phyloP scores from a whole-genome alignment of 1,284 basidiomycete genomes.

The Anthracocystis walkeri region DNA sequence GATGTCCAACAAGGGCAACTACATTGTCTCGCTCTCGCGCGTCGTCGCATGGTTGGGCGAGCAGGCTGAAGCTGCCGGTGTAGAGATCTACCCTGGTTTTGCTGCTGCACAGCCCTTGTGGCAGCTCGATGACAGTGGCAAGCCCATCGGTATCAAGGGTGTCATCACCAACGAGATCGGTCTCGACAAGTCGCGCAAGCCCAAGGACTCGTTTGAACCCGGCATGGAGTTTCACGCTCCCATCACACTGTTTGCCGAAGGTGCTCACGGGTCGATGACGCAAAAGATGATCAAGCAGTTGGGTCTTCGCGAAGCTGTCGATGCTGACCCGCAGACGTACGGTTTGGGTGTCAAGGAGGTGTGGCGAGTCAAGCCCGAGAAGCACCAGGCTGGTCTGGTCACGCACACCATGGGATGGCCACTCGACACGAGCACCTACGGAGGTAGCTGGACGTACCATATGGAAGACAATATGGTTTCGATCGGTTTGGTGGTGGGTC shows the following conservation, averaged over 20 bases:
- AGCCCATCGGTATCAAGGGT: constrained; percentile 76
- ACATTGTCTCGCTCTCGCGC: constrained; percentile 88
- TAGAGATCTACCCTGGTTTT: constrained; percentile 97
- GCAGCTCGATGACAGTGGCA: constrained; percentile 76
- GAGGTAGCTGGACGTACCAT: constrained; percentile 94
- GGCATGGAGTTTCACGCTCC: constrained; percentile 97
- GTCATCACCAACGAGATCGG: constrained; percentile 96
- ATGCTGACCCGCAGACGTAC: constrained; percentile 91
- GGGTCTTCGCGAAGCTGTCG: constrained; percentile 77
- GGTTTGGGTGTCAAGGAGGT: constrained; percentile 98
- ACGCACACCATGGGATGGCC: constrained; percentile 97
- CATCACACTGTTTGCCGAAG: constrained; percentile 94
- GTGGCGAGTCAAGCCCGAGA: constrained; percentile 85
- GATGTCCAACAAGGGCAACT: constrained; percentile 95
- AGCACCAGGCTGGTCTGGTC: constrained; percentile 85
- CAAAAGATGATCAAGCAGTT: constrained; percentile 85
- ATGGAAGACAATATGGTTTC: constrained; percentile 93
- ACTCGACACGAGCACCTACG: constrained; percentile 85
- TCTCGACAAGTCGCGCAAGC: constrained; percentile 80
- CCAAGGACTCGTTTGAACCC: constrained; percentile 91
- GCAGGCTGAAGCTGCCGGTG: constrained; percentile 89
- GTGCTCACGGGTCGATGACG: constrained; percentile 90
- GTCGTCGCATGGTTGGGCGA: constrained; percentile 90
- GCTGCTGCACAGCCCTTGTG: constrained; percentile 87
- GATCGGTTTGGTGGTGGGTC: constrained; percentile 89